phyloP scores from a whole-genome alignment of 176 grass and related monocot species.

The Tillandsia fasciculata region DNA sequence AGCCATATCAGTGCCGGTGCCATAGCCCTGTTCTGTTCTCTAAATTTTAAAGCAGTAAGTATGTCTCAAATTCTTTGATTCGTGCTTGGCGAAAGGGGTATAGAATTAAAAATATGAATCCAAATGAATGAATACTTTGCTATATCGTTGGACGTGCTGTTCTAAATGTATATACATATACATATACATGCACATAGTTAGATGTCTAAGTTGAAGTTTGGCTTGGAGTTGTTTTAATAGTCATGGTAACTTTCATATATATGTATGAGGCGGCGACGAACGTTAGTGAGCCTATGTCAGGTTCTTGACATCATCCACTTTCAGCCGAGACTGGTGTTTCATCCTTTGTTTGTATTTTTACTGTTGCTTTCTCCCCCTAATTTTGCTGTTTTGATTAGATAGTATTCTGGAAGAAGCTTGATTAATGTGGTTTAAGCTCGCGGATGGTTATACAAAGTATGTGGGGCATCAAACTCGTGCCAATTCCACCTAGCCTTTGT shows the following conservation, averaged over 20 bases:
- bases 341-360: not conserved
- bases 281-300: no score
- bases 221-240: not conserved
- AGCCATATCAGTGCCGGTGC: slow-evolving; percentile 13
- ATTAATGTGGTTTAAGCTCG: not conserved
- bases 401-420: not conserved
- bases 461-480: no score
- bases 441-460: not conserved
- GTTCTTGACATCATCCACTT: no score
- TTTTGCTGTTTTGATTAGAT: not conserved
- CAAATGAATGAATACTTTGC: not conserved
- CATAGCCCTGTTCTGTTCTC: not conserved
- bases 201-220: slow-evolving; percentile 1
- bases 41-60: not conserved
- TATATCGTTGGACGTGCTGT: no score
- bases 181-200: not conserved
- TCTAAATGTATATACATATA: slow-evolving; percentile 5
- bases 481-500: no score
- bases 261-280: no score
- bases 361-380: not conserved
- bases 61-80: slow-evolving; percentile 36
- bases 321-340: not conserved
- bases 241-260: not conserved
- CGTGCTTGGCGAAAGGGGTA: not conserved
- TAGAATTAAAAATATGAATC: not conserved